These are phyloP conservation scores for Zymoseptoria brevis DNA, from an alignment of 2,329 filamentous ascomycete genomes.

Conservation along the genomic window DNA sequence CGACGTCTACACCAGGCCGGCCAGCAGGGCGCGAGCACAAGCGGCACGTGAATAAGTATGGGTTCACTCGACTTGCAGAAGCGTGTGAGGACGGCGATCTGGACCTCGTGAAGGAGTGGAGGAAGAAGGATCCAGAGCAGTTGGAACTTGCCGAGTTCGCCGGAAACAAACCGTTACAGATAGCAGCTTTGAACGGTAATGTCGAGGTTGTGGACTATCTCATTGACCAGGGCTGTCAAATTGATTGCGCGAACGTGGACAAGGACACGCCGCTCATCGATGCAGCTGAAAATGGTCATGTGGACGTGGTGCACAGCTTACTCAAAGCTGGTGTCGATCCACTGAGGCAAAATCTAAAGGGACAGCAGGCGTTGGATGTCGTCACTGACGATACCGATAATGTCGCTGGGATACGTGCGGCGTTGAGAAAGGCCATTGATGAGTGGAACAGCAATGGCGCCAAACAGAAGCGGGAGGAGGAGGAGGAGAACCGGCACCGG, in stretches of 20 bases:
- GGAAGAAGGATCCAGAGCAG: conserved; percentile 75
- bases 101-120: conserved; percentile 64
- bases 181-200: conserved; percentile 80
- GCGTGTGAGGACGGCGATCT: conserved; percentile 82
- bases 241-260: conserved; percentile 67
- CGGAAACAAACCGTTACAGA: conserved; percentile 91
- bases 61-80: conserved; percentile 81
- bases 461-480: conserved; percentile 46
- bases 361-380: conserved; percentile 82
- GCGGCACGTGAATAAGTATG: conserved; percentile 85
- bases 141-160: conserved; percentile 86
- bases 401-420: conserved; percentile 58
- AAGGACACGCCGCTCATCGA: conserved; percentile 90
- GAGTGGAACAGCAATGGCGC: conserved; percentile 31
- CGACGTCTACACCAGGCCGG: conserved; percentile 41
- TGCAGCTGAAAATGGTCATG: conserved; percentile 89
- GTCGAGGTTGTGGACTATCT: conserved; percentile 81
- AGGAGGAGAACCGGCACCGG: conserved; percentile 36
- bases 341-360: conserved; percentile 81
- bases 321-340: conserved; percentile 86
- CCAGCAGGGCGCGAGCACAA: conserved; percentile 58
- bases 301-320: conserved; percentile 78
- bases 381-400: conserved; percentile 74
- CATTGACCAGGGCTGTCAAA: conserved; percentile 73
- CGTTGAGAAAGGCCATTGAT: conserved; percentile 38